Conservation (phyloP, 306 rosid genomes). For the Rubus idaeus region DNA sequence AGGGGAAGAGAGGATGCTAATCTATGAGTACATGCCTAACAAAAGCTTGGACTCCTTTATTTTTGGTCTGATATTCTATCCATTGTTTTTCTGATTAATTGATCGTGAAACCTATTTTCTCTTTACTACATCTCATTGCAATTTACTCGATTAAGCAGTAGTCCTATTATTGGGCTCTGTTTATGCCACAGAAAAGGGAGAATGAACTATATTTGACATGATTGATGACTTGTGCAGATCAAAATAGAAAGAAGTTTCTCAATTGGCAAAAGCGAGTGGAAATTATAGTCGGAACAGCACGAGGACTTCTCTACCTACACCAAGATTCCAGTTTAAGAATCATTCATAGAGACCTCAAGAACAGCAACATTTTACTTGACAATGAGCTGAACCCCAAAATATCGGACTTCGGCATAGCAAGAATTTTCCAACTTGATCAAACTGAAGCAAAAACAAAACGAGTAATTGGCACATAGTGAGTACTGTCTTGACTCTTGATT, state of each 20-base stretch:
- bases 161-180: background rate
- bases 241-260: constrained; percentile 5
- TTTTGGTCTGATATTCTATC: background rate
- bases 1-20: constrained; percentile 9
- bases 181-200: background rate
- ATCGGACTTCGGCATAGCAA: constrained; percentile 34
- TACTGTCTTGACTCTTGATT: no score
- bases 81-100: no score
- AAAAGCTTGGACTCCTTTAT: constrained; percentile 19
- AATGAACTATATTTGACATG: background rate
- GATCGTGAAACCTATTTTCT: no score
- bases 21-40: constrained; percentile 20
- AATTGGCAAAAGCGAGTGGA: constrained; percentile 19
- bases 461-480: constrained; percentile 26
- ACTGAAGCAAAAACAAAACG: constrained; percentile 26
- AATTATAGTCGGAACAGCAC: constrained; percentile 20
- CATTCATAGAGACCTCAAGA: constrained; percentile 30
- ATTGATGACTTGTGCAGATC: background rate
- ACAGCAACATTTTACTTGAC: constrained; percentile 29
- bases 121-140: no score
- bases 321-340: constrained; percentile 30
- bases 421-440: constrained; percentile 20
- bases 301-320: constrained; percentile 29
- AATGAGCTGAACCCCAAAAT: constrained; percentile 30
- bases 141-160: no score